Conservation (phyloP, 176 grass and related monocot genomes). For the Carex myosuroides region DNA sequence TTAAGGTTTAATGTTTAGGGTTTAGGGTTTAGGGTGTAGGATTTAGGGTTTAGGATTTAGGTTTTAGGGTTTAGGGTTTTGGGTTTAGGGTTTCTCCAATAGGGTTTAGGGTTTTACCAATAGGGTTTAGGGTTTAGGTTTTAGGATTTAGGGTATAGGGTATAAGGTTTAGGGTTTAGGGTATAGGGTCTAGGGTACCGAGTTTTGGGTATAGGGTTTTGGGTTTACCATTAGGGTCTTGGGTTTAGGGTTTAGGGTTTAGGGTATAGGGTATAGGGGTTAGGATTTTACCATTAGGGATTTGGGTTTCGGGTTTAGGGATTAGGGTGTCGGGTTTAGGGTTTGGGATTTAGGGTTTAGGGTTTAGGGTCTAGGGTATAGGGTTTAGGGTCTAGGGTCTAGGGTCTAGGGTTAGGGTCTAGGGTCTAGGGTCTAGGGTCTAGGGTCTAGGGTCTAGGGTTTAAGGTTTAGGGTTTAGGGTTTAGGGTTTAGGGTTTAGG, state of each 20-base stretch:
- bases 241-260: not conserved
- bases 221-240: no score
- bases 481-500: no score
- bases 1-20: not conserved
- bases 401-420: not conserved
- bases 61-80: slow-evolving; percentile 10
- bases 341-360: not conserved
- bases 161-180: no score
- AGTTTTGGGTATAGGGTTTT: no score
- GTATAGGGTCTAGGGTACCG: no score
- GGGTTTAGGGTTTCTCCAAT: slow-evolving; percentile 12
- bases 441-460: slow-evolving; percentile 19
- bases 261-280: not conserved
- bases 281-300: no score
- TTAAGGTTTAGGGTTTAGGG: slow-evolving; percentile 28
- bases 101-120: no score
- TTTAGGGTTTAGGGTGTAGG: not conserved
- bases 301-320: no score
- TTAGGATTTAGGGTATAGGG: not conserved
- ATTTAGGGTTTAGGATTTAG: slow-evolving; percentile 12
- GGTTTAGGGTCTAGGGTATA: not conserved
- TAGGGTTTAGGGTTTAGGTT: slow-evolving; percentile 18
- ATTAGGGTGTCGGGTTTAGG: not conserved
- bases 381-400: not conserved
- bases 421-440: slow-evolving; percentile 23